Conservation (phyloP, 148 eudicot species). For the Linanthus parryae region DNA sequence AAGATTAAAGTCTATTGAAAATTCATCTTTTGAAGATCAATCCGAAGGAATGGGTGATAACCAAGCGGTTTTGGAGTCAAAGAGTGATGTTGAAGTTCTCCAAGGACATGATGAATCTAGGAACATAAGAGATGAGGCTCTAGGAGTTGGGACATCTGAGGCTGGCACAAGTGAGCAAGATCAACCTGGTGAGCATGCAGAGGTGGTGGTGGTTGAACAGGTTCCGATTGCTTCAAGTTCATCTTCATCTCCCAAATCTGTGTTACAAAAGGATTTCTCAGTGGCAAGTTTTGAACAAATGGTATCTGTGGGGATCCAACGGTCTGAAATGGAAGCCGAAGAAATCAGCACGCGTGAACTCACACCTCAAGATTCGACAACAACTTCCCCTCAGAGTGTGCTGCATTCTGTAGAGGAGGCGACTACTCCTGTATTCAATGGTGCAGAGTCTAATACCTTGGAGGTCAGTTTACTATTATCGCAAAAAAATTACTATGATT, state of each 20-base stretch:
- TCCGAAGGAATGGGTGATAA: neutral
- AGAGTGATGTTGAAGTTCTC: neutral
- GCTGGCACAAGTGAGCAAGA: conserved; percentile 10
- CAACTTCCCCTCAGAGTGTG: neutral
- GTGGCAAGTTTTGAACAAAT: conserved; percentile 16
- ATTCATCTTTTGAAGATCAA: neutral
- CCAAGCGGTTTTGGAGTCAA: neutral
- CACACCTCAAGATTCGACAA: neutral
- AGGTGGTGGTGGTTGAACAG: conserved; percentile 17
- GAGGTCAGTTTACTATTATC: no score
- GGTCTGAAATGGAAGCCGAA: conserved; percentile 7
- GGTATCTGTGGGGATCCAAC: conserved; percentile 5
- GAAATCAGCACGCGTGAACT: conserved; percentile 9
- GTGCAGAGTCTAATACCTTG: neutral
- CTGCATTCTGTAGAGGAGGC: neutral
- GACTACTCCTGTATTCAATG: neutral
- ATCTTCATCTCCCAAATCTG: conserved; percentile 30
- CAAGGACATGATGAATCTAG: no score
- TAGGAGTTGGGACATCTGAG: conserved; percentile 5
- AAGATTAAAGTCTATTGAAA: conserved; percentile 1
- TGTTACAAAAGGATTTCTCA: conserved; percentile 24
- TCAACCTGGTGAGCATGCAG: no score
- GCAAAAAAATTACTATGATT: no score
- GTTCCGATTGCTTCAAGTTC: conserved; percentile 16
- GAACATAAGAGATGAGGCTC: no score